Evolutionary conservation across 805 yeast species (phyloP), one percentile per base, ranked within the genome.

Genomic region (Pichia cabralensis): DNA sequence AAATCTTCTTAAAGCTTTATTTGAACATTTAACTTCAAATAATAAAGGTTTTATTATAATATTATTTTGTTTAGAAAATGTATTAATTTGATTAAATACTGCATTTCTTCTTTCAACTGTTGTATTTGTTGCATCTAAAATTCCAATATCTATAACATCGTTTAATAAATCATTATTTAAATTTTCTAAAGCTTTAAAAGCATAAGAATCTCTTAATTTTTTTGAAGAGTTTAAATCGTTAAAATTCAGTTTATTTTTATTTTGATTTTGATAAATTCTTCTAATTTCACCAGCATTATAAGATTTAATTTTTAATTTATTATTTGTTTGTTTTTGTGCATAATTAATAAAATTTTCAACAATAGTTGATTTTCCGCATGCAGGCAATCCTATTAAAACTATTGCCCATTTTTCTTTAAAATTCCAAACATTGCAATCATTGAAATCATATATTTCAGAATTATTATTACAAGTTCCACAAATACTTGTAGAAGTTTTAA

Each of bases 111-210:
- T 66, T 21, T 54, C 56, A 37, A 61, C 68, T 4, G 88, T 80
- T 6, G 84, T 74, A 34, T 56, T 56, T 6, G 61, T 56, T n/a
- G 92, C 92, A 55, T 81, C 94, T 49, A 81, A 76, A 10, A 89
- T 79, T 2, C 96, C 98, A 4, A 89, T 92, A 5, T 88, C 78
- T 1, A 95, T 94, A n/a, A 73, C 67, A 2, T 86, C 92, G 16
- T 71, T 66, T 25, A 81, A 53, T 8, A 92, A 69, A 54, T 78
- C 77, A 43, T 81, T 80, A 17, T 85, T 64, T 33, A 92, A 60
- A 48, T 79, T 80, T 39, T 81, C 82, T 38, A 89, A 61, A 0
- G 97, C 89, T 47, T 88, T 94, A 74, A 84, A 76, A 1, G 97
- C 97, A 94, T 95, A 92, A 50, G 76, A 70, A 48, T 89, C 96